Evolutionary conservation across 345 rosid species (phyloP).

Genomic region (Melastoma malabathricum): DNA sequence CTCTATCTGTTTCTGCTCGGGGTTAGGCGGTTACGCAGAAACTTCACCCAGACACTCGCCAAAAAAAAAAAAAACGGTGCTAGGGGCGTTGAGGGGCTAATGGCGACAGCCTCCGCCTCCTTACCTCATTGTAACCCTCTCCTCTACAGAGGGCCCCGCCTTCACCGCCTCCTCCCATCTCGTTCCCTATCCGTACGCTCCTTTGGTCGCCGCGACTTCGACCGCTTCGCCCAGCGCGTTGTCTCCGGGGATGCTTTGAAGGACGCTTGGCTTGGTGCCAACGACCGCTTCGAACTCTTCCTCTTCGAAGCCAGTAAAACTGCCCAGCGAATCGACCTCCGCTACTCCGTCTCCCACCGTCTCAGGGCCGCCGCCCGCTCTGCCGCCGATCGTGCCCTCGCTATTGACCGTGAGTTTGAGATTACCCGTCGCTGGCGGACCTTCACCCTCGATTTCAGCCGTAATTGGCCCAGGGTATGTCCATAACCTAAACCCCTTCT

Average conservation of each 20-base stretch:
- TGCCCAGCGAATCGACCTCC: slow-evolving; percentile 67
- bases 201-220: slow-evolving; percentile 50
- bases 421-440: slow-evolving; percentile 54
- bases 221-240: slow-evolving; percentile 38
- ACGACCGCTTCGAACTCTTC: slow-evolving; percentile 73
- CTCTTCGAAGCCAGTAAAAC: slow-evolving; percentile 74
- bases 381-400: slow-evolving; percentile 53
- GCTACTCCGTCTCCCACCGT: slow-evolving; percentile 62
- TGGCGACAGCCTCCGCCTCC: not conserved
- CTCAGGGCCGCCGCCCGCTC: slow-evolving; percentile 41
- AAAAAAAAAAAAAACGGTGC: too few species aligned
- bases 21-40: too few species aligned
- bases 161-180: not conserved
- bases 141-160: not conserved
- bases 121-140: too few species aligned
- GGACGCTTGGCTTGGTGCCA: slow-evolving; percentile 74
- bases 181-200: slow-evolving; percentile 14
- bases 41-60: too few species aligned
- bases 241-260: slow-evolving; percentile 57
- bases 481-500: slow-evolving; percentile 1
- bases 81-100: too few species aligned
- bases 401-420: slow-evolving; percentile 61
- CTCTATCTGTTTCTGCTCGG: too few species aligned
- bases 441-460: slow-evolving; percentile 47
- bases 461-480: slow-evolving; percentile 79